Base-by-base conservation (phyloP, 73 alveolate genomes). In the Diophrys sp. region DNA sequence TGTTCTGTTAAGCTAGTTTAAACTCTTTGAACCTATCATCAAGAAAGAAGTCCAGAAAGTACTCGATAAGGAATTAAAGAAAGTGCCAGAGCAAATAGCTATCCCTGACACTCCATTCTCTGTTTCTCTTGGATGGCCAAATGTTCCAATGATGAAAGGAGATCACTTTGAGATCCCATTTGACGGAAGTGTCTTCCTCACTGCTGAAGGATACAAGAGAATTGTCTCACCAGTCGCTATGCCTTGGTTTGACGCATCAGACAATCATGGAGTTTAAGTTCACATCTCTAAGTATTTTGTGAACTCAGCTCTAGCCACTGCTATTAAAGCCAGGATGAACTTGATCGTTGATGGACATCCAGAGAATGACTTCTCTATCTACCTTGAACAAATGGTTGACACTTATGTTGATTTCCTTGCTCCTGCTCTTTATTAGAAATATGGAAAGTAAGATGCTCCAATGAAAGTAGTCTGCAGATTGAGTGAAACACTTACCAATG, bases 111-210 rank as follows among this genome's bases (percentile, higher is more conserved):
- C 26, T 29, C 77, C 77, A 29, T 14, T 70, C 24, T 24, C 31
- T 70, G 56, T 29, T n/a, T 70, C 77, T 26, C 28, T 70, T 24
- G 26, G 54, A 26, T 70, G 26, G 54, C 77, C 77, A 29, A 70
- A 70, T 29, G 77, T 70, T 29, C 77, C 77, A 26, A n/a, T 8
- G 28, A 5, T 70, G 1, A 11, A 8, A 8, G 26, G 23, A 1
- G 77, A 70, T 29, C 26, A 14, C 27, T 11, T 70, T 26, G 56
- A 70, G 31, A 29, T 70, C 5, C 77, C 77, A 29, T 70, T 70
- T 70, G 77, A 70, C 56, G 77, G 77, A 70, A 5, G 57, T 24
- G 31, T 70, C 8, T 70, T 26, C 56, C 11, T 70, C 5, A 29
- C 77, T 26, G 26, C 77, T 26, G 77, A 70, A 1, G 77, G 56